Evolutionary conservation across 2,329 filamentous ascomycete genomes (phyloP), one percentile per base, ranked within the genome.

Genomic region (Pyrenophora teres): DNA sequence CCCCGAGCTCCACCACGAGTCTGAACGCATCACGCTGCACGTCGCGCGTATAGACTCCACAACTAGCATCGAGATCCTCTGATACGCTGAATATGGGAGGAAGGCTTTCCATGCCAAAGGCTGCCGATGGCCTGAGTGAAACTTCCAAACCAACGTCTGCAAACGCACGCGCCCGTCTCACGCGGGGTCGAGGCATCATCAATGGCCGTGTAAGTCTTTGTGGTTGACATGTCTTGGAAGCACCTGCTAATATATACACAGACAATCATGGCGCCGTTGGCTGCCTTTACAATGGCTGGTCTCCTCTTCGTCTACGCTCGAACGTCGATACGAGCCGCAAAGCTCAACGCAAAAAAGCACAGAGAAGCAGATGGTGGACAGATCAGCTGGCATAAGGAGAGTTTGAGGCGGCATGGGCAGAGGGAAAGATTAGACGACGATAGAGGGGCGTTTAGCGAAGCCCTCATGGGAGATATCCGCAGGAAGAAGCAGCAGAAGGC

Each of bases 321-420:
- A 43, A 86, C 81, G 7, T 86, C 83, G 19, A 89, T 89, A 56
- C 78, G 81, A 54, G 82, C 85, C 19, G 87, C 87, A 2, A 87
- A 87, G 61, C 77, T 81, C 40, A 87, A 88, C 57, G 86, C 86
- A 0, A 79, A 84, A 59, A 75, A 77, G 55, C 81, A 84, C 46
- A 76, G 84, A 40, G 80, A 84, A 59, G 81, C 80, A 33, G 81
- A 84, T 54, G 81, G 80, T 23, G 83, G 80, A 45, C 81, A 76
- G 73, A 81, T 77, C 56, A 79, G 66, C 64, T 83, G 77, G 78
- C 69, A 80, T 44, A 81, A 83, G 49, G 81, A 85, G 73, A 79
- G 73, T 59, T 61, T 80, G 59, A 74, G 83, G 50, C 67, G 81
- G 46, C 82, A 84, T 71, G 81, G 81, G 10, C 69, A 74, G 45